Conservation (phyloP, 1,139 yeast species). For the Eremothecium cymbalariae region DNA sequence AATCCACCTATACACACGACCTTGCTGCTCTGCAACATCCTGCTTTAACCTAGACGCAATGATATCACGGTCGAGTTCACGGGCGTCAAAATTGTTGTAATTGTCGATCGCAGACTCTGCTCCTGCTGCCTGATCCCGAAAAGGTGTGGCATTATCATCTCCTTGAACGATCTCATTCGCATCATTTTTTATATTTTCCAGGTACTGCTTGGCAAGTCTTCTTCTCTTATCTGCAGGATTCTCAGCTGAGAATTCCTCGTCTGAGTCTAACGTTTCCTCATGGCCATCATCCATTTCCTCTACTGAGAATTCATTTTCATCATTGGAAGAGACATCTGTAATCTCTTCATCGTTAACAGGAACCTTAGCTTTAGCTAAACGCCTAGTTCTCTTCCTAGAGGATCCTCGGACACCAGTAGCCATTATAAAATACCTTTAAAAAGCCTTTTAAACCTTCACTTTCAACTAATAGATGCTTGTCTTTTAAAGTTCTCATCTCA, state of each 20-base stretch:
- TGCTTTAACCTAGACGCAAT: conserved; percentile 69
- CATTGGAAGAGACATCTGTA: conserved; percentile 32
- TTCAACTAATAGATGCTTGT: too few species aligned
- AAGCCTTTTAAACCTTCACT: too few species aligned
- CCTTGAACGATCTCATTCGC: conserved; percentile 35
- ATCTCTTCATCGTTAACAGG: conserved; percentile 28
- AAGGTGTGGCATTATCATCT: conserved; percentile 10
- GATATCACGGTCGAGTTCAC: conserved; percentile 81
- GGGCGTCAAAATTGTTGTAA: conserved; percentile 73
- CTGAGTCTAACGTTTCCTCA: conserved; percentile 47
- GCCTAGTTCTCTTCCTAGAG: conserved; percentile 1
- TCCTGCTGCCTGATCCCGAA: conserved; percentile 11
- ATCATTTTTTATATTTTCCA: conserved; percentile 65
- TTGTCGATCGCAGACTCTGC: conserved; percentile 30
- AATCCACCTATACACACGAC: conserved; percentile 64
- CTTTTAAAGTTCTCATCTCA: conserved; percentile 3
- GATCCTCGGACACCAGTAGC: background rate
- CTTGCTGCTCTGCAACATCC: conserved; percentile 87
- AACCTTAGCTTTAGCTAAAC: conserved; percentile 2
- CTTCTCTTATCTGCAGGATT: conserved; percentile 90
- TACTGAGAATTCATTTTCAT: conserved; percentile 18
- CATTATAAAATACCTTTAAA: too few species aligned
- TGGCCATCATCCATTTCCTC: conserved; percentile 26
- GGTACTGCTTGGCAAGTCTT: conserved; percentile 85
- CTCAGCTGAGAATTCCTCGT: conserved; percentile 66